Evolutionary conservation across 257 asterid genomes (phyloP), one percentile per base, ranked within the genome.

Genomic region (Ilex asprella): DNA sequence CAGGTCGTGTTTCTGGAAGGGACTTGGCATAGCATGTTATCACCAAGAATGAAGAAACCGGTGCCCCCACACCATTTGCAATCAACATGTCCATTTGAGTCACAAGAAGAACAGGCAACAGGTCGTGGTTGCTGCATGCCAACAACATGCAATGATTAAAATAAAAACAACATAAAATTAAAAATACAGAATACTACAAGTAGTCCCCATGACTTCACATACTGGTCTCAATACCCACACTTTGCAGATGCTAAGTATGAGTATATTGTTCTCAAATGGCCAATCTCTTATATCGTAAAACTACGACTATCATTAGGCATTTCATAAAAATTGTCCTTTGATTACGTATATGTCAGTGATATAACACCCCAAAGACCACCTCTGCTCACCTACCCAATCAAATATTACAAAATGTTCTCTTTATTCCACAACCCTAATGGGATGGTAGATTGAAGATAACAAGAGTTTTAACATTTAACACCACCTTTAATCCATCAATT

Each of bases 51-150:
- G 85, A 92, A 92, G 85, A 86, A 92, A 60, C 97, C 97, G 12
- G 99, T 92, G 59, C 99, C 99, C 16, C 79, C 75, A 31, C 99
- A 92, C 97, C 99, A 89, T 70, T 82, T 83, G 84, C 99, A 92
- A 52, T 92, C 99, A 3, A 81, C 87, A 54, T 77, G 70, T 16
- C 99, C 97, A 67, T 82, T 79, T 39, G 95, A 81, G 39, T 83
- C 71, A 56, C 99, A 92, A 6, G 95, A 80, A 30, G 93, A 72
- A 66, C 97, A 92, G 58, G 73, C 79, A 66, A 92, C 79, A 6
- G 97, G 99, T 67, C 71, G 78, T 29, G 98, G 96, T 89, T 86
- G 99, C 97, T 92, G 85, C 59, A 75, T 27, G 30, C 61, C 66
- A 16, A 55, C 62, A 31, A 51, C 39, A 58, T 66, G 56, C 47